Evolutionary conservation across 805 yeast genomes (phyloP).

Genomic region (Phaffomyces opuntiae): DNA sequence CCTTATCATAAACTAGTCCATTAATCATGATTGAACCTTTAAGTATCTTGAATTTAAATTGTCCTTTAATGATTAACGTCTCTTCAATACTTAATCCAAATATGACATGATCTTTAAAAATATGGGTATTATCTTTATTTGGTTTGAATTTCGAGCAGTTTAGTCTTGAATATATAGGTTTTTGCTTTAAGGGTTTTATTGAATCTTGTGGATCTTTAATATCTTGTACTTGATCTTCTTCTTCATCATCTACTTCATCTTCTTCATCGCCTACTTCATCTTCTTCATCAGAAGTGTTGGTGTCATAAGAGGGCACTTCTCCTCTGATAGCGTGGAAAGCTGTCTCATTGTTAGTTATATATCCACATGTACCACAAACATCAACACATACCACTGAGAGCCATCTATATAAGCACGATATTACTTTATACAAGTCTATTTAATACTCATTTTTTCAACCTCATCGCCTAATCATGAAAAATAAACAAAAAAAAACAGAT

Average conservation of each 20-base stretch:
- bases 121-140: constrained; percentile 31
- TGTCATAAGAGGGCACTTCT: constrained; percentile 14
- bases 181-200: constrained; percentile 10
- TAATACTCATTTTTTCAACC: no score
- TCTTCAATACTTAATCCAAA: constrained; percentile 39
- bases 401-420: no score
- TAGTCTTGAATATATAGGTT: constrained; percentile 4
- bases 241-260: no score
- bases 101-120: constrained; percentile 25
- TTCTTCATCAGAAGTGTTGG: constrained; percentile 18
- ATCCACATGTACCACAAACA: background rate
- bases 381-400: no score
- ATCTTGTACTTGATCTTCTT: no score
- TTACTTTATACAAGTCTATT: no score
- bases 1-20: constrained; percentile 28
- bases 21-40: constrained; percentile 43
- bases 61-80: constrained; percentile 40
- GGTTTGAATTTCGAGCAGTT: constrained; percentile 31
- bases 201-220: background rate
- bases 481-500: no score
- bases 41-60: constrained; percentile 34
- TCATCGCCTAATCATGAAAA: no score
- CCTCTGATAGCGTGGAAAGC: constrained; percentile 19
- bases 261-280: background rate
- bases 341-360: background rate